These are phyloP conservation scores for Ulota crispa DNA, from an alignment of 225 moss, liverwort and hornwort species.

Conservation along the genomic window DNA sequence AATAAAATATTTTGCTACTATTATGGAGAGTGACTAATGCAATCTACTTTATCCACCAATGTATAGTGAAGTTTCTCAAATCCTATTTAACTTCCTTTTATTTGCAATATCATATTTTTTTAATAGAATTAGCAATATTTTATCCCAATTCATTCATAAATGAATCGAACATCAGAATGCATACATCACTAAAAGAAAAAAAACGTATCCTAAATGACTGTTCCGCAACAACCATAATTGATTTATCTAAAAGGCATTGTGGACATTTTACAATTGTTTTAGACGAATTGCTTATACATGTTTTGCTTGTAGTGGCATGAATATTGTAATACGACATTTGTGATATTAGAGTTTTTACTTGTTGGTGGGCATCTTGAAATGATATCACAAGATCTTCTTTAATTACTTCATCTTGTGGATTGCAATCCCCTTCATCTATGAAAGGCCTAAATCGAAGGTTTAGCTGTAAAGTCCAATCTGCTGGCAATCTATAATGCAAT, in stretches of 20 bases:
- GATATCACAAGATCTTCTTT: conserved; percentile 26
- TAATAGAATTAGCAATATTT: fast-evolving
- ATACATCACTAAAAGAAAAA: no score
- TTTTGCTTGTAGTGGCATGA: no score
- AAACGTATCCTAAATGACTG: no score
- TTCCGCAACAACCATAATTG: no score
- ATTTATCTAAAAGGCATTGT: no score
- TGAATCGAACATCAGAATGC: not conserved
- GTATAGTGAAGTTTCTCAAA: no score
- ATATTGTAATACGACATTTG: not conserved
- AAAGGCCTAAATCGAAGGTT: conserved; percentile 36
- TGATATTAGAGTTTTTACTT: not conserved
- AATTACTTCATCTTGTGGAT: conserved; percentile 40
- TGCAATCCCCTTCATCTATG: conserved; percentile 28
- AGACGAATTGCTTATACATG: no score
- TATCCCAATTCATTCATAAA: not conserved
- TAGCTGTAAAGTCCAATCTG: conserved; percentile 47
- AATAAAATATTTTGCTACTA: not conserved
- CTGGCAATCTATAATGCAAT: conserved; percentile 31
- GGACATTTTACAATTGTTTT: no score
- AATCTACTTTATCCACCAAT: fast-evolving
- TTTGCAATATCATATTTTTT: not conserved
- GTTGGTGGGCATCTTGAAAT: conserved; percentile 36
- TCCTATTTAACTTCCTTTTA: fast-evolving
- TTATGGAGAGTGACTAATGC: not conserved